Percentiles rank a stretch among this genome's conserved stretches.
Conservation (phyloP, 306 rosid species). For the Vicia villosa region DNA sequence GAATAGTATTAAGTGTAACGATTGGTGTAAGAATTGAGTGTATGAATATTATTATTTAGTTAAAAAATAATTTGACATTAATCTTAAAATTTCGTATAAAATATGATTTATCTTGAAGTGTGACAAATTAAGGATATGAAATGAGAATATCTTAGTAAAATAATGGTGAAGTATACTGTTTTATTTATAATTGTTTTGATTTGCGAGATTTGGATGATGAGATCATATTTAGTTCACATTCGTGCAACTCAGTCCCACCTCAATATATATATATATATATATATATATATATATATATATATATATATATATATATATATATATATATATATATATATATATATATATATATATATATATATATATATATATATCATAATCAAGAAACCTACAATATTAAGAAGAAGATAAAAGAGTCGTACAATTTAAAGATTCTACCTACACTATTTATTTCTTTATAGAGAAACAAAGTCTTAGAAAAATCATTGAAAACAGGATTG, state of each 20-base stretch:
- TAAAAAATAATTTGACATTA: too few relatives aligned
- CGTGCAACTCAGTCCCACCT: background rate
- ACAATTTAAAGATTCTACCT: background rate
- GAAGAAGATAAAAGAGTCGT: background rate
- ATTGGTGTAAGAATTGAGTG: too few relatives aligned
- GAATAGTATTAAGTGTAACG: too few relatives aligned
- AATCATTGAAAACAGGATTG: slow-evolving; percentile 23
- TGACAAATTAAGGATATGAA: too few relatives aligned
- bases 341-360: background rate
- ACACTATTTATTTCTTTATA: background rate
- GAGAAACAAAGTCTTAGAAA: background rate
- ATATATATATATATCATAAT: background rate
- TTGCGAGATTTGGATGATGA: background rate
- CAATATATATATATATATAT: background rate
- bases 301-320: background rate
- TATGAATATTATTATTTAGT: too few relatives aligned
- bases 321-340: background rate
- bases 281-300: background rate
- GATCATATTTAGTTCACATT: background rate
- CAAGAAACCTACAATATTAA: background rate
- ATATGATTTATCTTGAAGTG: too few relatives aligned
- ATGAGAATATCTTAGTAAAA: too few relatives aligned
- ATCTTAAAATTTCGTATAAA: too few relatives aligned
- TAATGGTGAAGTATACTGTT: background rate
- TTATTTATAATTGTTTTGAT: background rate